These are phyloP conservation scores for Fulvia fulva DNA, from an alignment of 2,329 filamentous ascomycete species.

Conservation along the genomic window DNA sequence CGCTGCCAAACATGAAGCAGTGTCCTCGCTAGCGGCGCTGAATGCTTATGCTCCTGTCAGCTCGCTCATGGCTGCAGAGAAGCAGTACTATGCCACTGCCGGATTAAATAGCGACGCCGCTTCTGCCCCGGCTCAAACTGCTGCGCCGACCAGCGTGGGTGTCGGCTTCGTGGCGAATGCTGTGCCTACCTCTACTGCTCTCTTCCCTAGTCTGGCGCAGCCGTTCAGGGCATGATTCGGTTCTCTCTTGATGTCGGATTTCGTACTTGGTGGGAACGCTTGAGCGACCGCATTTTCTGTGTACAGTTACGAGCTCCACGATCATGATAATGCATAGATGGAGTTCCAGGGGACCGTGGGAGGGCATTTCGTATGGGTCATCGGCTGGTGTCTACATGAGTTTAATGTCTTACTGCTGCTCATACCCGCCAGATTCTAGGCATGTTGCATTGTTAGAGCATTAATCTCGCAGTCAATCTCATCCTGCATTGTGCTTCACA, in stretches of 20 bases:
- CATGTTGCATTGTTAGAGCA: too few species aligned
- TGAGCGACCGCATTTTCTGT: background rate
- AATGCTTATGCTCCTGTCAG: conserved; percentile 25
- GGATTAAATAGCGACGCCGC: conserved; percentile 22
- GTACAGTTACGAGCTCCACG: background rate
- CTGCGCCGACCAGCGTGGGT: conserved; percentile 18
- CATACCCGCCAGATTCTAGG: too few species aligned
- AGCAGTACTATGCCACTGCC: conserved; percentile 25
- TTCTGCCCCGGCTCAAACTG: conserved; percentile 13
- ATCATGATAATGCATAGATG: background rate
- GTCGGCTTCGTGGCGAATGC: conserved; percentile 19
- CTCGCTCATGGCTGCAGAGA: conserved; percentile 23
- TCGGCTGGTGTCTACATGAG: background rate
- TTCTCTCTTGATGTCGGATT: background rate
- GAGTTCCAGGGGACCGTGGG: background rate
- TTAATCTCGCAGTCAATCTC: too few species aligned
- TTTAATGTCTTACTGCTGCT: too few species aligned
- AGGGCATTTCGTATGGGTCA: background rate
- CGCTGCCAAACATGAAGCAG: conserved; percentile 19
- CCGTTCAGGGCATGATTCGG: conserved; percentile 6
- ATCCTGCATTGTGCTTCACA: too few species aligned
- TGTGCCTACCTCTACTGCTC: conserved; percentile 10
- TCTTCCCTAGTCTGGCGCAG: conserved; percentile 7
- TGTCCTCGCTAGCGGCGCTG: conserved; percentile 24
- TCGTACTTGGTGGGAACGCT: background rate